Base-by-base conservation (phyloP, 257 asterid species). In the Solanum okadae region DNA sequence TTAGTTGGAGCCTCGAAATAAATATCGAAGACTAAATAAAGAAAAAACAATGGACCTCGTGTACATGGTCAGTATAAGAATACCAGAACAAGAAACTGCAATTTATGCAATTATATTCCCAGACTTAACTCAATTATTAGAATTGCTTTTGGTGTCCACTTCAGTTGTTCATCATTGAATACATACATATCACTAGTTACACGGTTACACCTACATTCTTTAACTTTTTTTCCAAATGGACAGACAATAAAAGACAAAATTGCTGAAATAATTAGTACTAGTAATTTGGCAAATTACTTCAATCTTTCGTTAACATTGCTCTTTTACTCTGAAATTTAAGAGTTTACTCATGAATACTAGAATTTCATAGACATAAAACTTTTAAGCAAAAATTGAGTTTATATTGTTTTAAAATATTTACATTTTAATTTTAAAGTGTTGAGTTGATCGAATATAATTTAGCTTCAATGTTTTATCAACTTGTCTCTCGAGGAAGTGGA, bases 111-210 rank as follows among this genome's bases (percentile, higher is more conserved):
- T 22, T 23, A 75, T 5, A 75, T 75, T 27, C 22, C 83, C 31
- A 75, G 5, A 75, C 44, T 22, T 35, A 40, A 77, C 33, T 77
- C 37, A 40, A 77, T 77, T 77, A 40, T 77, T 77, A 38, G 35
- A 77, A 40, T 23, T 77, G 35, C 84, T 77, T 77, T 77, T 77
- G 84, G 85, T 44, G 25, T 79, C 85, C 85, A 79, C 85, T 79
- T 79, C 85, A 44, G 38, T 79, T 44, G 16, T 79, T 79, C 85
- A 79, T 79, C 67, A 79, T 79, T 79, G 40, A 27, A 11, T 44
- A 44, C 16, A 14, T 79, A 25, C 73, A 79, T 9, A 38, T 44
- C 67, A 27, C 67, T 46, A 15, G 25, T 27, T 27, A 44, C 38
- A 78, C 65, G 23, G 61, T 15, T 49, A 15, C 61, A 49, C 61